Conservation (phyloP, 2,329 filamentous ascomycete species). For the Chrysosporium queenslandicum region DNA sequence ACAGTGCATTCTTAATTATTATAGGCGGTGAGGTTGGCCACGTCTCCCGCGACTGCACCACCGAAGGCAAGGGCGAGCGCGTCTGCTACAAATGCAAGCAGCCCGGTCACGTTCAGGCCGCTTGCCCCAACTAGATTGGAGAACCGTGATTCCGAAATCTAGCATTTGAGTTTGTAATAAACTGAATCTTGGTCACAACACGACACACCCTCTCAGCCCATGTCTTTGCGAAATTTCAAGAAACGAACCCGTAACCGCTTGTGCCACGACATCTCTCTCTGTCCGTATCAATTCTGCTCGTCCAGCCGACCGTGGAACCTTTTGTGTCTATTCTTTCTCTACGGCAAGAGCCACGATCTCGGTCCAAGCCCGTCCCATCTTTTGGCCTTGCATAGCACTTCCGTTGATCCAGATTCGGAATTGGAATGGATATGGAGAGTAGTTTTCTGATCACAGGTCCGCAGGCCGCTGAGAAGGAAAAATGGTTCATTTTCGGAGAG, state of each 20-base stretch:
- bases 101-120: constrained; percentile 82
- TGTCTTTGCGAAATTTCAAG: background rate
- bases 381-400: too few species aligned
- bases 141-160: background rate
- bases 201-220: background rate
- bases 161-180: constrained; percentile 5
- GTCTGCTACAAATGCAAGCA: constrained; percentile 96
- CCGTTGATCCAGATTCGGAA: background rate
- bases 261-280: background rate
- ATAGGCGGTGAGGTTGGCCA: constrained; percentile 78
- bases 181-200: constrained; percentile 11
- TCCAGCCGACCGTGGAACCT: background rate
- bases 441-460: background rate
- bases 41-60: constrained; percentile 90
- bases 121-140: constrained; percentile 67
- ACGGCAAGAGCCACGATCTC: background rate
- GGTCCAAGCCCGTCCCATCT: too few species aligned
- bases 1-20: constrained; percentile 20
- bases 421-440: background rate
- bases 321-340: background rate
- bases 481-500: background rate
- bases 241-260: constrained; percentile 1
- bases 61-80: constrained; percentile 81
- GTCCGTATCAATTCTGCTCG: too few species aligned
- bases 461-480: background rate